Conservation (phyloP, 371 early-diverging fungal species). For the Phascolomyces articulosus region DNA sequence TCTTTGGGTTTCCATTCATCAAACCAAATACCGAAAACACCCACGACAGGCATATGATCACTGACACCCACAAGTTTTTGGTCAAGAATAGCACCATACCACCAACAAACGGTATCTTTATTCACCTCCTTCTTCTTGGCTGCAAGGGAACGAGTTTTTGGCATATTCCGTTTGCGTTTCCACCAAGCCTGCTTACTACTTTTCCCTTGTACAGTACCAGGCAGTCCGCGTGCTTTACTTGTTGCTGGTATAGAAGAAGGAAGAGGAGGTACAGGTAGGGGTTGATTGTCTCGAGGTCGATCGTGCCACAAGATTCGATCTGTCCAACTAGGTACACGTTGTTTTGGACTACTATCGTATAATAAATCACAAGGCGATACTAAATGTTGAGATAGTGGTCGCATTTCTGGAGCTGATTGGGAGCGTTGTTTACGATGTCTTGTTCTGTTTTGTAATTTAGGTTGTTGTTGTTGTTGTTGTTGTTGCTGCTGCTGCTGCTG, state of each 20-base stretch:
- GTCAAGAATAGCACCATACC: constrained; percentile 42
- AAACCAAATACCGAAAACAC: constrained; percentile 56
- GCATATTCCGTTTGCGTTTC: constrained; percentile 5
- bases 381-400: background rate
- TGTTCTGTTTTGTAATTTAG: background rate
- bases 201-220: background rate
- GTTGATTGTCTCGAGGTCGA: constrained; percentile 12
- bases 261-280: background rate
- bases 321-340: constrained; percentile 90
- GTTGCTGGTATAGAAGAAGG: background rate
- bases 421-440: constrained; percentile 11
- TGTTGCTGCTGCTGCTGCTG: background rate
- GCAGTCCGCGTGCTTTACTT: background rate
- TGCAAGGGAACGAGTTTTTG: background rate
- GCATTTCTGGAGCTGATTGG: constrained; percentile 1
- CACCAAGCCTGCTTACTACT: constrained; percentile 13
- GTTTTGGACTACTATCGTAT: constrained; percentile 81
- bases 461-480: background rate
- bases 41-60: constrained; percentile 67
- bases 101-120: constrained; percentile 31
- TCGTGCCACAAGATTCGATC: constrained; percentile 83
- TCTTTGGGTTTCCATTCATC: constrained; percentile 35
- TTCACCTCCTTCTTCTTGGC: constrained; percentile 4
- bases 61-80: constrained; percentile 34
- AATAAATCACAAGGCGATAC: constrained; percentile 18